Evolutionary conservation across 768 basidiomycete species (phyloP).

Genomic region (Amanita thiersii): DNA sequence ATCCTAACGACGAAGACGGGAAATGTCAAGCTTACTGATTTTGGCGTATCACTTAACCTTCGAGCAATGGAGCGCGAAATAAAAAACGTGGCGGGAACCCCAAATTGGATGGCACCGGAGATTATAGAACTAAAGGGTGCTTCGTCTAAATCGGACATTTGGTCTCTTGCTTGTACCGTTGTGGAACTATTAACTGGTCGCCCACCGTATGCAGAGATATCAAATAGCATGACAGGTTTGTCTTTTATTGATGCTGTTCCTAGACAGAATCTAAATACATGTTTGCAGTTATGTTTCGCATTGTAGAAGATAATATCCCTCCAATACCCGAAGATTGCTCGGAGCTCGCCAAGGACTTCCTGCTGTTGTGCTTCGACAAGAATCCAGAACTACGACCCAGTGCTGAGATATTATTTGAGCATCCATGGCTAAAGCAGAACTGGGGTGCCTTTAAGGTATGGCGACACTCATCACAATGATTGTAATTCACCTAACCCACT

Average conservation of each 20-base stretch:
- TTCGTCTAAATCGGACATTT: constrained; percentile 88
- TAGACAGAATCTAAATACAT: constrained; percentile 7
- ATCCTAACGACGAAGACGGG: constrained; percentile 98
- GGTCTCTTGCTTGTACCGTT: constrained; percentile 93
- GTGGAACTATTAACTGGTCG: constrained; percentile 89
- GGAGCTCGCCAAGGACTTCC: constrained; percentile 67
- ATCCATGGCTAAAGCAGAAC: constrained; percentile 81
- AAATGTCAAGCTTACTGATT: constrained; percentile 95
- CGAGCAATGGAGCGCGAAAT: constrained; percentile 82
- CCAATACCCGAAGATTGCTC: constrained; percentile 80
- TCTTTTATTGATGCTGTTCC: constrained; percentile 11
- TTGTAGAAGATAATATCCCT: constrained; percentile 89
- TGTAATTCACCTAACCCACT: constrained; percentile 6
- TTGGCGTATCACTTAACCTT: constrained; percentile 94
- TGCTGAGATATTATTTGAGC: constrained; percentile 81
- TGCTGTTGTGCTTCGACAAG: constrained; percentile 86
- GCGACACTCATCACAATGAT: constrained; percentile 11
- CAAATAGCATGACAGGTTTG: constrained; percentile 85
- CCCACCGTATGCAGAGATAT: constrained; percentile 87
- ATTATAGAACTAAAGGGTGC: constrained; percentile 94
- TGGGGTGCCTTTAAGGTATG: constrained; percentile 76
- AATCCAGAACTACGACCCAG: constrained; percentile 76
- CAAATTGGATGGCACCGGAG: constrained; percentile 99
- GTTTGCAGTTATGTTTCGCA: constrained; percentile 85
- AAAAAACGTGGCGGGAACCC: constrained; percentile 87